phyloP scores from a whole-genome alignment of 2,329 filamentous ascomycete genomes.

The Fusarium algeriense region DNA sequence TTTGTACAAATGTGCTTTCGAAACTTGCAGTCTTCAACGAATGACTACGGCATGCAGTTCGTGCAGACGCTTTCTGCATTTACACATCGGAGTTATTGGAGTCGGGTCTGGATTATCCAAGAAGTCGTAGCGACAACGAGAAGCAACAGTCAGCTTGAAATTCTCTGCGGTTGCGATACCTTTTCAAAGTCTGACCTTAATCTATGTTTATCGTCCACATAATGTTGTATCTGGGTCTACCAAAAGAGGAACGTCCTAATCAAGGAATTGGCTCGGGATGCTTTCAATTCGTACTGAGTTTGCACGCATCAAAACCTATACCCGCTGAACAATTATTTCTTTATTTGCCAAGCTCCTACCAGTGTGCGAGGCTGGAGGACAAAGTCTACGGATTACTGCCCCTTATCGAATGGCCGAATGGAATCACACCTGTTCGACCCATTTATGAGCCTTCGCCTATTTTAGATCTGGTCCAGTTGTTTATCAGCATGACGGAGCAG shows the following conservation, averaged over 20 bases:
- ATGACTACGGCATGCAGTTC: background rate
- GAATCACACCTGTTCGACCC: background rate
- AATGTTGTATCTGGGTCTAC: background rate
- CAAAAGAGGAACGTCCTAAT: background rate
- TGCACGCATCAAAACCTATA: background rate
- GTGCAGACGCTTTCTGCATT: background rate
- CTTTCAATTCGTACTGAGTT: background rate
- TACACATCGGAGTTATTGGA: background rate
- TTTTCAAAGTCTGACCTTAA: background rate
- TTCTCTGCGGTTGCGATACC: background rate
- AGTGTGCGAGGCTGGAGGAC: background rate
- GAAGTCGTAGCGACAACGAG: background rate
- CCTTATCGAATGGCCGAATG: background rate
- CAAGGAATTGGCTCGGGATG: background rate
- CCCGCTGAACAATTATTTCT: background rate
- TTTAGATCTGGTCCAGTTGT: background rate
- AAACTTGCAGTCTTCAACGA: background rate
- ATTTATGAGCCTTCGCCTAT: background rate
- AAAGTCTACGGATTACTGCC: background rate
- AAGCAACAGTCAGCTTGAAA: background rate
- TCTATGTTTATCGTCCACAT: background rate
- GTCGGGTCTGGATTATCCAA: background rate
- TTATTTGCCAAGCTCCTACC: fast-evolving
- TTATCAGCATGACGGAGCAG: background rate
- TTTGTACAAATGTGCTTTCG: background rate